Evolutionary conservation across 805 yeast genomes (phyloP), one percentile per base, ranked within the genome.

Genomic region (Kuraishia capsulata): DNA sequence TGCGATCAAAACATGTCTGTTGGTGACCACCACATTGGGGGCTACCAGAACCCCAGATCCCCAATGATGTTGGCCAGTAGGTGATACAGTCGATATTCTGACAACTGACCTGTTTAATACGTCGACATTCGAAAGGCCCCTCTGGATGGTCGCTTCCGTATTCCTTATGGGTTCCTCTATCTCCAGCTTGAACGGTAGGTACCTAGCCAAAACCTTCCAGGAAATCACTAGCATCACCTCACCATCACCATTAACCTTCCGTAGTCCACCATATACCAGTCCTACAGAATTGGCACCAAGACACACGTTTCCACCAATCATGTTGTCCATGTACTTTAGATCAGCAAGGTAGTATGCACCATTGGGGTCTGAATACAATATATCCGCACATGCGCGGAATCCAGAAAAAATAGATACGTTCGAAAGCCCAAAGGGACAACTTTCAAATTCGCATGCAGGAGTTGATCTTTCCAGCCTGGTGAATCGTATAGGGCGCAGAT

Each of bases 241-340:
- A 3, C 76, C 76, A 37, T 66, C 71, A 5, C 73, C 73, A 42
- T 67, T 61, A 25, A 40, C 38, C 41, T 65, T 65, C 11, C 60
- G 46, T 18, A 68, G 37, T 36, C 56, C 59, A 0, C 72, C 68
- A 42, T 60, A 40, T 1, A 69, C 56, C 20, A 69, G 44, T 0
- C 76, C 76, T 4, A 63, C 35, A 1, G 60, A 51, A 4, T 20
- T 10, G 4, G 26, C 14, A 6, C 25, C 35, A 6, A 30, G 37
- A 2, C 38, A 14, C 3, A 46, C 56, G 6, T 62, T 41, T 0
- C 65, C 71, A 5, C 76, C 76, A 9, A 54, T 46, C 68, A 65
- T 66, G 42, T 69, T 70, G 38, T 69, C 75, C 42, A 70, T 38
- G 44, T 60, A 70, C 47, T 58, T 63, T 11, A 57, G 46, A 45